These are phyloP conservation scores for Stephania japonica DNA, from an alignment of 164 flowering plant genomes.

Conservation along the genomic window DNA sequence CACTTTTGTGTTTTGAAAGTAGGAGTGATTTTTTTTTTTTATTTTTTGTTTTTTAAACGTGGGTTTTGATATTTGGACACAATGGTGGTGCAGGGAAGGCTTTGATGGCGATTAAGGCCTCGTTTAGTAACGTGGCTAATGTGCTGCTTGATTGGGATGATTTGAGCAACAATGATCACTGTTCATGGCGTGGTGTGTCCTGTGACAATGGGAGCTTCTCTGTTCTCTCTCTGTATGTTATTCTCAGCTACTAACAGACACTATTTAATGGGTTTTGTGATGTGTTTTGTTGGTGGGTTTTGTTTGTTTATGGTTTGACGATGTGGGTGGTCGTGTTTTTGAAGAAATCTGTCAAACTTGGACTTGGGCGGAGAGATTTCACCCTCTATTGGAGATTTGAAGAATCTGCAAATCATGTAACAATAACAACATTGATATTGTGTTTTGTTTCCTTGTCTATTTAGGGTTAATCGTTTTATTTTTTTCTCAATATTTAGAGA, in stretches of 20 bases:
- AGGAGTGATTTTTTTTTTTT: too few relatives aligned
- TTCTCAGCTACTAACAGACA: background rate
- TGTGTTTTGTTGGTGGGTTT: background rate
- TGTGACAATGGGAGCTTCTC: constrained; percentile 59
- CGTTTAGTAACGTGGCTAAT: constrained; percentile 67
- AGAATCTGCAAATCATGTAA: constrained; percentile 55
- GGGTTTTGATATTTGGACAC: background rate
- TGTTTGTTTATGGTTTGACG: background rate
- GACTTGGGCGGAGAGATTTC: constrained; percentile 89
- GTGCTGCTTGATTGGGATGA: constrained; percentile 80
- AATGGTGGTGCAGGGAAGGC: constrained; percentile 48
- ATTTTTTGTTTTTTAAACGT: too few relatives aligned
- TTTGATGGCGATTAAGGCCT: constrained; percentile 59
- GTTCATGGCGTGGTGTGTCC: constrained; percentile 84
- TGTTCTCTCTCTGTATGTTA: constrained; percentile 67
- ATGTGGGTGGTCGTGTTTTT: background rate
- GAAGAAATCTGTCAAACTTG: constrained; percentile 74
- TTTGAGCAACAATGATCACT: constrained; percentile 45
- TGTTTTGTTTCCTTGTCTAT: background rate
- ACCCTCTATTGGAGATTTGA: constrained; percentile 70
- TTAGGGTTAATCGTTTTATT: background rate
- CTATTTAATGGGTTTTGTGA: background rate
- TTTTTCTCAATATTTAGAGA: constrained; percentile 39
- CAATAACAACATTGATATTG: background rate
- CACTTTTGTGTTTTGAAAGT: background rate